Evolutionary conservation across 176 grass and related monocot genomes (phyloP).

Genomic region (Aegilops longissima): DNA sequence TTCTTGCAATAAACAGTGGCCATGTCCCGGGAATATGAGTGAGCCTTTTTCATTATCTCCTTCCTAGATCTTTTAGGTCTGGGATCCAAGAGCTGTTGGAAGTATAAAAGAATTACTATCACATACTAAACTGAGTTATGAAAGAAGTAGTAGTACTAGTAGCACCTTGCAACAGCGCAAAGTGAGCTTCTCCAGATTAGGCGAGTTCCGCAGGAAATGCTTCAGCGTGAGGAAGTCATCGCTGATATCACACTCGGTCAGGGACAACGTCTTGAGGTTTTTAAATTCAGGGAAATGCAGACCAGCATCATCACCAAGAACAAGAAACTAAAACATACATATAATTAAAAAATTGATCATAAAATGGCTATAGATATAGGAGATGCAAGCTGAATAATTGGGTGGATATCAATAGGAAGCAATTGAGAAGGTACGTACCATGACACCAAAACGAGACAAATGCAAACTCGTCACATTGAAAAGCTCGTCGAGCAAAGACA

Average conservation of each 20-base stretch:
- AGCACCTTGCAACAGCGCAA: no score
- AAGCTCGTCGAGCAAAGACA: background rate
- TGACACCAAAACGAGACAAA: background rate
- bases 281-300: no score
- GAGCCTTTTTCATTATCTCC: background rate
- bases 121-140: background rate
- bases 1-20: background rate
- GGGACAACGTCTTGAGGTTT: no score
- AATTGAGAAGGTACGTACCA: background rate
- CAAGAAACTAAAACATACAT: background rate
- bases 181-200: no score
- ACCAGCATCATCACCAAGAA: background rate
- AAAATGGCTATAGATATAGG: background rate
- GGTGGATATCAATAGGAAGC: background rate
- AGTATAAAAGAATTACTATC: background rate
- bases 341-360: background rate
- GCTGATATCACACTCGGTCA: no score
- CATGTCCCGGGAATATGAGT: background rate
- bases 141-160: no score
- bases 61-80: background rate
- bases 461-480: background rate
- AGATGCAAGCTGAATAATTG: background rate
- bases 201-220: no score
- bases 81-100: background rate
- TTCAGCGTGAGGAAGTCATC: no score